These are phyloP conservation scores for Maudiozyma turicensis DNA, from an alignment of 805 yeast species.

Conservation along the genomic window DNA sequence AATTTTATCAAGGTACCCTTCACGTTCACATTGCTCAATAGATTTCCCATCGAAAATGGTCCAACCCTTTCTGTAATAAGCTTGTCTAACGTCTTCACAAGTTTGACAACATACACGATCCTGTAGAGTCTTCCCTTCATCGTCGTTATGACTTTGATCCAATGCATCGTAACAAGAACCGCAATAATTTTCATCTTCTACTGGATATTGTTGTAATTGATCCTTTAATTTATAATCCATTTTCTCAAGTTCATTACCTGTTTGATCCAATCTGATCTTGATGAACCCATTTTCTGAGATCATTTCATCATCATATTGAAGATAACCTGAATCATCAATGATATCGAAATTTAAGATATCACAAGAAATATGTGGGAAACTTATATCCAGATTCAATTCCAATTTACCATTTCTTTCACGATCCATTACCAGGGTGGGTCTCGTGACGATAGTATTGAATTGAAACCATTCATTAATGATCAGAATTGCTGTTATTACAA, in stretches of 20 bases:
- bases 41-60: constrained; percentile 82
- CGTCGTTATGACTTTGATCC: constrained; percentile 42
- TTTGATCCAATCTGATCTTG: constrained; percentile 45
- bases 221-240: constrained; percentile 40
- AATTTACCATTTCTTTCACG: constrained; percentile 64
- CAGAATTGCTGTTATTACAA: constrained; percentile 49
- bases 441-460: constrained; percentile 53
- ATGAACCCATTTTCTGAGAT: constrained; percentile 39
- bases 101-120: constrained; percentile 68
- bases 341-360: constrained; percentile 72
- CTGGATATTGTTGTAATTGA: constrained; percentile 74
- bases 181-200: constrained; percentile 60
- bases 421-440: constrained; percentile 85
- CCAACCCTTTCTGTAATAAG: constrained; percentile 75
- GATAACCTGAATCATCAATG: constrained; percentile 80
- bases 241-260: constrained; percentile 44
- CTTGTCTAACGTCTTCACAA: constrained; percentile 70
- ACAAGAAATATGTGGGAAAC: constrained; percentile 82
- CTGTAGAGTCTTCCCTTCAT: constrained; percentile 20
- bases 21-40: constrained; percentile 86
- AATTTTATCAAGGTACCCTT: constrained; percentile 64
- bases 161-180: constrained; percentile 88
- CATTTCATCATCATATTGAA: constrained; percentile 55
- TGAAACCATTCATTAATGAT: constrained; percentile 67
- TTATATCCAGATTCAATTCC: constrained; percentile 69